Base-by-base conservation (phyloP, 768 basidiomycete genomes). In the Piloderma croceum region DNA sequence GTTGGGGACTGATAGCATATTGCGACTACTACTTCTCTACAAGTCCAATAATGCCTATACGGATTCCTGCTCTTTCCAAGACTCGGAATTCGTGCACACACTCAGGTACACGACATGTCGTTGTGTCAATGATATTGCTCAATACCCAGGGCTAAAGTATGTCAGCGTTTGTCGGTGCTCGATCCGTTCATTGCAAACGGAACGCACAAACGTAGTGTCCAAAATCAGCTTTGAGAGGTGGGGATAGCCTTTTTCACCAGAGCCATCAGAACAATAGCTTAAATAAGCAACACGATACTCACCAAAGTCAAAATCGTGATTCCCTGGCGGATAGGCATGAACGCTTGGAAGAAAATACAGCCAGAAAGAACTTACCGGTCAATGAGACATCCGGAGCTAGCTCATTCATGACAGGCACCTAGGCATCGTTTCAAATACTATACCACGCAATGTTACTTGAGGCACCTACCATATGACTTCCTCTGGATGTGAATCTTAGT, bases 231-330 rank as follows among this genome's bases (percentile, higher is more conserved):
- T 76, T 10, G 72, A 69, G 18, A 83, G 65, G 52, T 83, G 78
- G 13, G 71, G 76, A 54, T 80, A 83, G 32, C 80, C 79, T 80
- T 34, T 17, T 45, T 29, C 38, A 19, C 17, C 39, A 7, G 9
- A 37, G 20, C 38, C 19, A 19, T 13, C 2, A 19, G 34, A 21
- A 19, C 19, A 17, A 17, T 13, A 25, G 20, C 18, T 13, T 21
- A 15, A 27, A 19, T 27, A 25, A 42, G 34, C 13, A 19, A 11
- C 3, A 13, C 25, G 6, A 13, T 18, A 44, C 64, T 35, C 42
- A 83, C 85, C 86, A 49, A 86, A 89, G 61, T 93, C 91, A 59
- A 92, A 92, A 50, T 93, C 91, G 48, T 96, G 91, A 56, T 96
- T 93, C 4, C 90, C 88, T 89, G 44, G 11, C 39, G 24, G n/a